These are phyloP conservation scores for Irpex lacteus DNA, from an alignment of 1,284 basidiomycete species.

Conservation along the genomic window DNA sequence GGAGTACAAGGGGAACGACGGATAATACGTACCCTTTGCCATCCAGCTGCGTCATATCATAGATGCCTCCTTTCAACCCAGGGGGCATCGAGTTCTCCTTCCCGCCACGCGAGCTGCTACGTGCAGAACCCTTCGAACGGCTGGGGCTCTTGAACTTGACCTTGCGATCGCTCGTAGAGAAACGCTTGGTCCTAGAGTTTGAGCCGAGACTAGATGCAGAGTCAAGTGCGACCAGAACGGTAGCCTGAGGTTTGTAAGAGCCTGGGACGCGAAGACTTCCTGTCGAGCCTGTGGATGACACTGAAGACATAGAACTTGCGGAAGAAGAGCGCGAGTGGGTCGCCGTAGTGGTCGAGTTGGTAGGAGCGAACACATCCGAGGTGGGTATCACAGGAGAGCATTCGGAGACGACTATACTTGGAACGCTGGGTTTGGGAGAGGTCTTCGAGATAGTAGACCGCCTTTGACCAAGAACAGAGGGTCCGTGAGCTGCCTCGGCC, in stretches of 20 bases:
- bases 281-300: background rate
- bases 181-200: background rate
- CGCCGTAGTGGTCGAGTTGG: background rate
- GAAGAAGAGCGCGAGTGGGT: background rate
- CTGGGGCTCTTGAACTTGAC: background rate
- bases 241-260: background rate
- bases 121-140: background rate
- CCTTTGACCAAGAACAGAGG: background rate
- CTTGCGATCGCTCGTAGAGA: background rate
- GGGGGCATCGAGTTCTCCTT: background rate
- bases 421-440: background rate
- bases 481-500: background rate
- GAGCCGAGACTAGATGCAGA: background rate
- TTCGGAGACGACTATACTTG: background rate
- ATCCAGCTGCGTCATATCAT: background rate
- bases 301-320: background rate
- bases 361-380: background rate
- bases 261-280: background rate
- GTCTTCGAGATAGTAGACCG: background rate
- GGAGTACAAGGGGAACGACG: background rate
- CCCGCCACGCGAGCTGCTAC: background rate
- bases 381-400: constrained; percentile 1
- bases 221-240: background rate
- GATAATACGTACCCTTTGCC: background rate
- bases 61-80: background rate